Evolutionary conservation across 2,329 filamentous ascomycete genomes (phyloP).

Genomic region (Xylariaceae sp.): DNA sequence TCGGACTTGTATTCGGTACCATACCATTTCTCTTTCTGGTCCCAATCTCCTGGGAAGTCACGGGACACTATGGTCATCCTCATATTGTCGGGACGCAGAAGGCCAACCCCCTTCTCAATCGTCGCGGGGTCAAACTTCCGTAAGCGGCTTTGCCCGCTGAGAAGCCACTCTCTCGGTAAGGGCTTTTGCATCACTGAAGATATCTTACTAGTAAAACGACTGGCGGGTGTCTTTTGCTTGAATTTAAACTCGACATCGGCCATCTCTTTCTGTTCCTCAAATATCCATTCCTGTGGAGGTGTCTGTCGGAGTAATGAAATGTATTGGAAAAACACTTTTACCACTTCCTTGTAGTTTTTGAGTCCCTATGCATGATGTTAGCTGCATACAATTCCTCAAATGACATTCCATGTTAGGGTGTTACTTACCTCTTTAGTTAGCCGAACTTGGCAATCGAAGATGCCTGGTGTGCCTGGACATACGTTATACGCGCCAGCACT

Average conservation of each 20-base stretch:
- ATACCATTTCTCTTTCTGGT: conserved; percentile 95
- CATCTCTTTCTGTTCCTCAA: conserved; percentile 88
- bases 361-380: conserved; percentile 57
- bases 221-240: conserved; percentile 89
- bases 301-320: conserved; percentile 82
- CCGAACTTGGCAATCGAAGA: conserved; percentile 81
- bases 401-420: background rate
- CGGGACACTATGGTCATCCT: conserved; percentile 83
- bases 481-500: conserved; percentile 78
- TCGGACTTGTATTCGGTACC: conserved; percentile 91
- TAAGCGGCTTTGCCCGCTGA: conserved; percentile 80
- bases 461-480: conserved; percentile 76
- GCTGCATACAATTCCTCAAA: conserved; percentile 16
- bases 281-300: conserved; percentile 89
- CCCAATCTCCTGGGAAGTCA: conserved; percentile 82
- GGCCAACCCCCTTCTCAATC: conserved; percentile 76
- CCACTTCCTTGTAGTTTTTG: conserved; percentile 80
- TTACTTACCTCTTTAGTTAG: conserved; percentile 77
- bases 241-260: conserved; percentile 95
- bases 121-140: conserved; percentile 80
- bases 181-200: conserved; percentile 92
- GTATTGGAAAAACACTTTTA: conserved; percentile 89
- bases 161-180: conserved; percentile 82
- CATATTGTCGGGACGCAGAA: conserved; percentile 87
- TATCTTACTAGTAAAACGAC: conserved; percentile 84